phyloP scores from a whole-genome alignment of 106 monocot genomes.

The Acorus gramineus region DNA sequence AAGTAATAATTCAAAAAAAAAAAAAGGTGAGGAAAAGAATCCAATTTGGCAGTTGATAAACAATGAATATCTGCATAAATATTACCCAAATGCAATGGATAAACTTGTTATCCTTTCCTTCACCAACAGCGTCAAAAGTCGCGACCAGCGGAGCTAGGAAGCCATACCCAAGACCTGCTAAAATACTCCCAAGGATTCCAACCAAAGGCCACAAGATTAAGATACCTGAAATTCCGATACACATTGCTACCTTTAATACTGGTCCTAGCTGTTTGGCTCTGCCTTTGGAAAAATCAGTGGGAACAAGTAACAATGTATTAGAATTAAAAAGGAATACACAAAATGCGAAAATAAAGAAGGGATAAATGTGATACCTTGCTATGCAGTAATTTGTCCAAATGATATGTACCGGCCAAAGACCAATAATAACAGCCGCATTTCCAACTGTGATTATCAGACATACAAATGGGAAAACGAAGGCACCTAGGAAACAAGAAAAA shows the following conservation, averaged over 20 bases:
- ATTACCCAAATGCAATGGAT: conserved; percentile 72
- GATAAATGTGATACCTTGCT: conserved; percentile 31
- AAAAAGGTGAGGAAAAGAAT: not conserved
- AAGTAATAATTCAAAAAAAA: too few relatives aligned
- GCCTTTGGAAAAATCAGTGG: conserved; percentile 14
- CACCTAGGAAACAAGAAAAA: conserved; percentile 25
- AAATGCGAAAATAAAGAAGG: too few relatives aligned
- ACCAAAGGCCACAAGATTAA: conserved; percentile 50
- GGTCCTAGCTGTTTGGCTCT: conserved; percentile 82
- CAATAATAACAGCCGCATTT: conserved; percentile 70
- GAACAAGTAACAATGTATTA: too few relatives aligned
- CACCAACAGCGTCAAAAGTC: conserved; percentile 91
- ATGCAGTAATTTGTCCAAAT: conserved; percentile 79
- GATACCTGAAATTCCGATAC: conserved; percentile 22
- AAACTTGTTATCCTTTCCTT: conserved; percentile 60
- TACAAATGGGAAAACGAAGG: conserved; percentile 51
- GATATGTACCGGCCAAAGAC: conserved; percentile 84
- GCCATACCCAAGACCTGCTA: conserved; percentile 59
- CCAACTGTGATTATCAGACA: conserved; percentile 66
- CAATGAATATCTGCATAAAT: not conserved
- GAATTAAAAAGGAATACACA: too few relatives aligned
- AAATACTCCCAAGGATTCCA: conserved; percentile 54
- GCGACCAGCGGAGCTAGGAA: conserved; percentile 74
- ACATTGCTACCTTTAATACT: conserved; percentile 53
- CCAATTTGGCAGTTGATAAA: not conserved